Base-by-base conservation (phyloP, 257 asterid species). In the Lavandula angustifolia region DNA sequence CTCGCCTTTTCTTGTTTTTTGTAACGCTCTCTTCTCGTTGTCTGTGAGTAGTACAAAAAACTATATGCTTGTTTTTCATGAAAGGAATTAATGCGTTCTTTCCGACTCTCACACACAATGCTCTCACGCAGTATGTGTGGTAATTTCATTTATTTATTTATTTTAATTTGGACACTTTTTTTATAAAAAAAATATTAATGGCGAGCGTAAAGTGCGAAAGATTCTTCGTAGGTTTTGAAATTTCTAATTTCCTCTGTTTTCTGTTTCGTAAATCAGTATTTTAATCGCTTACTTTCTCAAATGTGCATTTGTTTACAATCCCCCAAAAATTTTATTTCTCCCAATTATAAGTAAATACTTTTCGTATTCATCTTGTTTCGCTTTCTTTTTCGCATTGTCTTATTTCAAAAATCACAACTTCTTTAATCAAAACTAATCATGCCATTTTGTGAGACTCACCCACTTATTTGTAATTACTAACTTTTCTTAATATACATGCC, bases 21-120 rank as follows among this genome's bases (percentile, higher is more conserved):
- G 78, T 62, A 73, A 80, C 78, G 73, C 77, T 67, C 77, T 33
- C 60, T 42, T 60, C 71, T 72, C 73, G 74, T 62, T 47, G 62
- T 62, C 55, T 73, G 35, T 43, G 67, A 56, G 32, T 7, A 52
- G 69, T 70, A 55, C 71, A 43, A 41, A 43, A 60, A 54, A 69
- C 71, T 69, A 32, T 65, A 52, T 57, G 61, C 79, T 71, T 67
- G 78, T 46, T 72, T 68, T 69, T 35, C 76, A 77, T 77, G 70
- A 63, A 77, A 0, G 47, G 62, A 72, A 65, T 78, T 66, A 72
- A 16, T 35, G 10, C 67, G 42, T 56, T 32, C 67, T 9, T 73
- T 58, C 57, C 41, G 61, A 49, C 66, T 33, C 60, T 34, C 70
- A 48, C 68, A 12, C 74, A 54, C 60, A 32, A 14, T 38, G 76